Evolutionary conservation across 257 asterid genomes (phyloP), one percentile per base, ranked within the genome.

Genomic region (Hygrophila difformis): DNA sequence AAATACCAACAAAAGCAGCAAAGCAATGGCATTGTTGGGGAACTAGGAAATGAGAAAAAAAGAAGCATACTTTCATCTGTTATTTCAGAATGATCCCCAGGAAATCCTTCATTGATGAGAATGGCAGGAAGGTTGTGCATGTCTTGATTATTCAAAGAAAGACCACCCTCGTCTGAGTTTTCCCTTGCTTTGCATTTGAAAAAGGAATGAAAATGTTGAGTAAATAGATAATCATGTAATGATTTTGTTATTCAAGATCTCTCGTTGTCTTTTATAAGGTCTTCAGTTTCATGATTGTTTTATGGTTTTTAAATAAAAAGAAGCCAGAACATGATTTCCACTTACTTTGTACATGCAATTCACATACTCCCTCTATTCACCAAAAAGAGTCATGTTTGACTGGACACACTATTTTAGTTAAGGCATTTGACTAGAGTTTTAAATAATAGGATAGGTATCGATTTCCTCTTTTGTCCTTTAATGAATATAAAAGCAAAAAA

Each of bases 41-140:
- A 40, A 58, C 33, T 53, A 40, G 40, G 56, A 51, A 55, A 33
- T 39, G 68, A 61, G 54, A 45, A 18, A 47, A 64, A 26, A 26
- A n/a, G 55, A 53, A 68, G 53, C 77, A 20, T 73, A 78, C 93
- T 37, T 53, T 69, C 71, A 60, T 70, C 81, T 47, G 58, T 60
- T 24, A 43, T 51, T 62, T 62, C 66, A 54, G 63, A 43, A 39
- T 68, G 62, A 39, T 55, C 78, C 28, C 47, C 61, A 44, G 50
- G 51, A 42, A 33, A 47, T 37, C 21, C 64, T 39, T 60, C 57
- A 22, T 53, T 45, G 56, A 63, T 51, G 49, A 63, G 64, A 54
- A 37, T 49, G 60, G 39, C 66, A 47, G 65, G 65, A 44, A 60
- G 66, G 57, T 26, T 56, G 37, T 33, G 12, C 12, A 12, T 5